phyloP scores from a whole-genome alignment of 257 asterid species.

The Salvia rosmarinus region DNA sequence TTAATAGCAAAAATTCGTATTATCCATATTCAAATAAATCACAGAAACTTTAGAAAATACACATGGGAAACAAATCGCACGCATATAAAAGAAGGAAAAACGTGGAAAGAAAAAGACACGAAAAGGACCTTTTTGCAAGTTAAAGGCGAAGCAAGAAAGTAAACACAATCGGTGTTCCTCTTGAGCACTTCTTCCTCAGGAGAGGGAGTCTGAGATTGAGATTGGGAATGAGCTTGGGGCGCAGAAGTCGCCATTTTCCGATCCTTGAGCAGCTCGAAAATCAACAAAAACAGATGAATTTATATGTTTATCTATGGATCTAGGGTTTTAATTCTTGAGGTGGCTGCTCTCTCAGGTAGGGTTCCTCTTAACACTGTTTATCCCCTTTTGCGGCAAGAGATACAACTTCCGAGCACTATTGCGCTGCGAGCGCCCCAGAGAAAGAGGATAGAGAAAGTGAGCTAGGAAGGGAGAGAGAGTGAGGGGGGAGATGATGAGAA shows the following conservation, averaged over 20 bases:
- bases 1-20: neutral
- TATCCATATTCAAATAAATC: conserved; percentile 11
- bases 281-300: conserved; percentile 1
- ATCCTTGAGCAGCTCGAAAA: conserved; percentile 38
- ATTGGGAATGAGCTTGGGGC: conserved; percentile 44
- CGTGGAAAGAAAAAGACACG: neutral
- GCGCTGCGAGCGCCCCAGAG: conserved; percentile 24
- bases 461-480: conserved; percentile 4
- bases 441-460: conserved; percentile 21
- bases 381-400: conserved; percentile 43
- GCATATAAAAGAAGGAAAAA: neutral
- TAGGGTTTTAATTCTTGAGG: conserved; percentile 46
- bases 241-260: conserved; percentile 39
- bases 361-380: conserved; percentile 32
- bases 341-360: conserved; percentile 40
- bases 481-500: conserved; percentile 4
- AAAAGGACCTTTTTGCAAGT: conserved; percentile 87
- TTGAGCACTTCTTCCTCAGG: conserved; percentile 69
- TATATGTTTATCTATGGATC: conserved; percentile 33
- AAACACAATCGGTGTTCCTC: conserved; percentile 86
- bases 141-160: conserved; percentile 92
- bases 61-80: conserved; percentile 5
- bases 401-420: conserved; percentile 14
- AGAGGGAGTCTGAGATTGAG: conserved; percentile 46
- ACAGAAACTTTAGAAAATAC: neutral